Base-by-base conservation (phyloP, 345 rosid genomes). In the Eucalyptus shirleyi region DNA sequence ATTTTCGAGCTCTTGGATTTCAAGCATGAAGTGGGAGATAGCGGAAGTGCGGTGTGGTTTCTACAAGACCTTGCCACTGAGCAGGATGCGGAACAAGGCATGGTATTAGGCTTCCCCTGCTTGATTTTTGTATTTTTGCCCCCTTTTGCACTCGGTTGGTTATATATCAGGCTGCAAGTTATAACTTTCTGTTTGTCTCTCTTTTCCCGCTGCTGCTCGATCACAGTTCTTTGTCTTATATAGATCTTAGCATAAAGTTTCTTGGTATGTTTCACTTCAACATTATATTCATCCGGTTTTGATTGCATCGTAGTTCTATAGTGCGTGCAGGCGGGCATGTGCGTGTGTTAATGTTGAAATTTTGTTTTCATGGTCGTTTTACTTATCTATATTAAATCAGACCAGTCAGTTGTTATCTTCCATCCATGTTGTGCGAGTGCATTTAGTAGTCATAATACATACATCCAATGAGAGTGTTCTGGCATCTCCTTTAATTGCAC, bases 1-100 rank as follows among this genome's bases (percentile, higher is more conserved):
- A 90, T 95, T 50, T 93, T 96, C 87, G 99, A 97, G 96, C 93
- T 96, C 12, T 69, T 96, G 69, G 99, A 97, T 86, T 93, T 92
- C 88, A 96, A 97, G 93, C 89, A 88, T 87, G 97, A 96, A 30
- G 94, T 96, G 90, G 94, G 81, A 2, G 97, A 96, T 86, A 87
- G 89, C 86, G 95, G 92, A 24, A 95, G 98, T 91, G 97, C 97
- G 18, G 89, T 91, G 50, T 96, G 99, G 99, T 96, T 96, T 90
- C 96, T 96, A 89, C 93, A 92, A 21, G 97, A 96, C 92, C 97
- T 96, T 89, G 94, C 96, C 40, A 90, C 77, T 34, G 97, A 95
- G 49, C 97, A 97, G 89, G 96, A 96, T 44, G 99, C 97, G 14
- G 96, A 94, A 91, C 96, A 95, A 15, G 92, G 89, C 89, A 91